These are phyloP conservation scores for Amylocarpus encephaloides DNA, from an alignment of 2,329 filamentous ascomycete species.

Conservation along the genomic window DNA sequence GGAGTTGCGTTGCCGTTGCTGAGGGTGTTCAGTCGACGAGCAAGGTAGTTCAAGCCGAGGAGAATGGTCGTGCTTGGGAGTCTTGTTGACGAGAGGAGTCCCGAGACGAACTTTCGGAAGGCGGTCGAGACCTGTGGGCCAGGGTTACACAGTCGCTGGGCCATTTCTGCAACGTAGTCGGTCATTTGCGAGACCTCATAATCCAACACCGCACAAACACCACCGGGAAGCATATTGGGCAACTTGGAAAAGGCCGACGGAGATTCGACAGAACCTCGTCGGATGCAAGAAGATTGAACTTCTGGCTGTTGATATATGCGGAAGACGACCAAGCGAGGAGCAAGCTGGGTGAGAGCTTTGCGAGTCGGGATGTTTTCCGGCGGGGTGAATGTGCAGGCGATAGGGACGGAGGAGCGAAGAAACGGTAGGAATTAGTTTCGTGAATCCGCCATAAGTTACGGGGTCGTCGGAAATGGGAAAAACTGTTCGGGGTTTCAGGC, in stretches of 20 bases:
- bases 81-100: constrained; percentile 65
- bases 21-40: constrained; percentile 55
- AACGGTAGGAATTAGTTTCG: constrained; percentile 23
- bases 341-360: constrained; percentile 12
- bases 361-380: constrained; percentile 14
- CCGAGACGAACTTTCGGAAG: constrained; percentile 68
- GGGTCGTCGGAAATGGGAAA: constrained; percentile 6
- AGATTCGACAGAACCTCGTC: constrained; percentile 29
- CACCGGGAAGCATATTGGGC: constrained; percentile 41
- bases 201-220: constrained; percentile 67
- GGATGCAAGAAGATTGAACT: constrained; percentile 23
- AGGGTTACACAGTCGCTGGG: constrained; percentile 60
- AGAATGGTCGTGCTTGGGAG: constrained; percentile 67
- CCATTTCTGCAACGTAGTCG: constrained; percentile 68
- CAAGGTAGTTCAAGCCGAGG: constrained; percentile 63
- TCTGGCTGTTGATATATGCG: constrained; percentile 18
- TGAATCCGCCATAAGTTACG: constrained; percentile 26
- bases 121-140: constrained; percentile 52
- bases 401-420: constrained; percentile 19
- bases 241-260: constrained; percentile 21
- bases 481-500: constrained; percentile 7
- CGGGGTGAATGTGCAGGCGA: constrained; percentile 8
- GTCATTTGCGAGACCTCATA: constrained; percentile 76
- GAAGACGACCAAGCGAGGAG: constrained; percentile 11
- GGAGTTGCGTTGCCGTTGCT: constrained; percentile 34